Base-by-base conservation (phyloP, 2,329 filamentous ascomycete species). In the Tolypocladium ovalisporum region DNA sequence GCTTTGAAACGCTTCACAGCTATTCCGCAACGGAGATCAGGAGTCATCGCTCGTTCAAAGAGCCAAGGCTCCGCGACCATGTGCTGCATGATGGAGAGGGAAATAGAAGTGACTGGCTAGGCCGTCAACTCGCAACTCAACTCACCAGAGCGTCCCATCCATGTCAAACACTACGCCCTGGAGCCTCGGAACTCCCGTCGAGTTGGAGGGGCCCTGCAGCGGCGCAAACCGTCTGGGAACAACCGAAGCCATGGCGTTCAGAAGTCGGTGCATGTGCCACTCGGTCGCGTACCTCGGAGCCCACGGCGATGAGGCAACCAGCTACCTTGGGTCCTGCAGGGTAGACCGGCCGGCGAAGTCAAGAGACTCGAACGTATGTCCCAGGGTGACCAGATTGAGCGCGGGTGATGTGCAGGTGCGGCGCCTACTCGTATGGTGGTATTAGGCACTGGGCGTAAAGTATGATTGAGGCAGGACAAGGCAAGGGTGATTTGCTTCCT, bases 81-180 rank as follows among this genome's bases (percentile, higher is more conserved):
- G 19, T 40, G 19, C 19, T 40, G 37, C 8, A n/a, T 4, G 17
- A 17, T 3, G n/a, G n/a, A n/a, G n/a, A n/a, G n/a, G n/a, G 19
- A 39, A 39, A 39, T 7, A 19, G 37, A 40, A 40, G 37, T 19
- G n/a, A 40, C 1, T 39, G 15, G 37, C 37, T 39, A 17, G 19
- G 19, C 12, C 9, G 19, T 51, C 17, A 34, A 22, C 47, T 5
- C 29, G 17, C 52, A 24, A 56, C 67, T 63, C 52, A 24, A 56
- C 67, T 63, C 39, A 95, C 92, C 88, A 97, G 59, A 97, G 74
- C 29, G 93, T 99, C 4, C 93, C 93, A 71, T 99, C 93, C 61
- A 99, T 89, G 74, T 99, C 93, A 73, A 97, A 97, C 17, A 97
- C 79, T 1, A 87, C 73, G 4, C 85, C 85, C 59, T 77, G 76